Evolutionary conservation across 2,329 filamentous ascomycete species (phyloP).

Genomic region (Fusarium sp.): DNA sequence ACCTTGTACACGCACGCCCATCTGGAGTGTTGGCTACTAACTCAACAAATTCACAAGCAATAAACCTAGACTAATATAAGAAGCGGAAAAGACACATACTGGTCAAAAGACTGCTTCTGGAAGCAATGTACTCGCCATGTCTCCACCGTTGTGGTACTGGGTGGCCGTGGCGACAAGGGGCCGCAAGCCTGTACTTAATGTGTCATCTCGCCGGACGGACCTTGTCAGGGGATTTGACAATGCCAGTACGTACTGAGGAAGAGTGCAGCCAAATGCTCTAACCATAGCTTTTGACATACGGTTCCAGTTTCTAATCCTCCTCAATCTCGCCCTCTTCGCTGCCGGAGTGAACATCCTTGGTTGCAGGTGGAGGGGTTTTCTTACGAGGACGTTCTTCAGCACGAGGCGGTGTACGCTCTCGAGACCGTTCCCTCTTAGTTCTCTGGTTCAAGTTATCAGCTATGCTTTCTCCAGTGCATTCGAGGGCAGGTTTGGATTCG

Average conservation of each 20-base stretch:
- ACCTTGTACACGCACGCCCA: not conserved
- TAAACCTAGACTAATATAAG: constrained; percentile 22
- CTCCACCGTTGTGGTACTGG: constrained; percentile 30
- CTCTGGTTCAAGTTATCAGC: constrained; percentile 56
- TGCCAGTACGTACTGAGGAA: constrained; percentile 43
- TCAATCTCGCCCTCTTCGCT: constrained; percentile 99
- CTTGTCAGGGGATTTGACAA: constrained; percentile 35
- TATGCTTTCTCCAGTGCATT: not conserved
- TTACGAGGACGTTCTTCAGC: constrained; percentile 63
- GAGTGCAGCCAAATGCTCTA: constrained; percentile 15
- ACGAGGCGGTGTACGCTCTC: constrained; percentile 69
- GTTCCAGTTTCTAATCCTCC: constrained; percentile 65
- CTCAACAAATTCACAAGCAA: constrained; percentile 32
- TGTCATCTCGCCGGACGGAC: constrained; percentile 43
- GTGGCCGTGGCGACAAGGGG: constrained; percentile 29
- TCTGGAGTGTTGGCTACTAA: constrained; percentile 8
- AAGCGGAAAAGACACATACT: constrained; percentile 38
- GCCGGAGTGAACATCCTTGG: constrained; percentile 70
- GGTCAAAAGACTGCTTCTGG: constrained; percentile 23
- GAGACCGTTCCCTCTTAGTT: constrained; percentile 64
- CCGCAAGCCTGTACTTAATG: constrained; percentile 42
- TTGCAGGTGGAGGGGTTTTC: constrained; percentile 60
- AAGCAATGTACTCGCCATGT: constrained; percentile 31
- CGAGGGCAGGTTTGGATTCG: constrained; percentile 14
- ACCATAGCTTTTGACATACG: constrained; percentile 2